Evolutionary conservation across 495 filamentous ascomycete species (phyloP), one percentile per base, ranked within the genome.

Genomic region (Penicillium goetzii): DNA sequence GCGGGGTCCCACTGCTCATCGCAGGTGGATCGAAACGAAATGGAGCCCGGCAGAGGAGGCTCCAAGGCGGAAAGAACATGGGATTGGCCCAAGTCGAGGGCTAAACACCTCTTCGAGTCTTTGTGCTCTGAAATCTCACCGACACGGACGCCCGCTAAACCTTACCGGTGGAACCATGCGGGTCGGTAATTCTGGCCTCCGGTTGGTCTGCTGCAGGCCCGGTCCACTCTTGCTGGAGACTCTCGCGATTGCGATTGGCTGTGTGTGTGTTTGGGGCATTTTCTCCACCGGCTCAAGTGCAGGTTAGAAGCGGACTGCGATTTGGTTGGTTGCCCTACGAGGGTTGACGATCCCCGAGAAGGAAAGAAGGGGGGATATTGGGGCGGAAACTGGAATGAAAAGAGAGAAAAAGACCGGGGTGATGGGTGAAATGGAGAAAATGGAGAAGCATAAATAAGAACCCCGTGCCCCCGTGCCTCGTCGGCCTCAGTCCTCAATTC

Each of bases 261-360:
- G 12, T n/a, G 28, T 36, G 32, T 28, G 17, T 40, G 11, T 38
- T 41, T 25, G 50, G 56, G 55, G 43, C 52, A 34, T 63, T 8
- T 60, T 14, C 36, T 59, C 59, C 47, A 59, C 38, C 26, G 32
- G 52, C 38, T 43, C 23, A 19, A 45, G 36, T 34, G 62, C 61
- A 59, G 40, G 40, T 41, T 61, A 51, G 47, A 28, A 32, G 41
- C 54, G 56, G 33, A 8, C 60, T 64, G 45, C 51, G 32, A 25
- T 66, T n/a, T 72, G 60, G 59, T 68, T 72, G 70, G 70, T 64
- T 72, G 70, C 70, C 68, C 68, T 72, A 72, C 56, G 49, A 59
- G 36, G 55, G 30, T 49, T 40, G 64, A 67, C n/a, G 60, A 69
- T 67, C 67, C 49, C 25, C 38, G 30, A 17, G 36, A 40, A 40